Evolutionary conservation across 257 asterid genomes (phyloP), one percentile per base, ranked within the genome.

Genomic region (Solanum bulbocastanum): DNA sequence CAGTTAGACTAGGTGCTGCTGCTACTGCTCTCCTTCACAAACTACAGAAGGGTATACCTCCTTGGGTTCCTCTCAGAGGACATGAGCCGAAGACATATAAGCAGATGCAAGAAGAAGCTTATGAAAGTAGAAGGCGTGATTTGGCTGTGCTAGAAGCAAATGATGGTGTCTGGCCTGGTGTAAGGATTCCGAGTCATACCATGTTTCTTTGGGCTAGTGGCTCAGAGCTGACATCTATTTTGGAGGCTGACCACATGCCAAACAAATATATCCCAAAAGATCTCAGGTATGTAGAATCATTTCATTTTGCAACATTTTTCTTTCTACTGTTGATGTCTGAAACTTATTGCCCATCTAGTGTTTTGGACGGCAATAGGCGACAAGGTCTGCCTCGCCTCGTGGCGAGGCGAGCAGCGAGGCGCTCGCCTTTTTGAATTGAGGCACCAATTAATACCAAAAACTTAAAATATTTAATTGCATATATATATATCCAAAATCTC

Each of bases 31-130:
- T 90, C 72, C 90, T 97, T 88, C 99, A 97, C 91, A 97, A 97
- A 90, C 93, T 95, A 76, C 99, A 95, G 91, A 97, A 95, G 88
- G 98, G 98, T 32, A 94, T 97, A 85, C 96, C 97, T 2, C 99
- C 99, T 81, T 97, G 99, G 99, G 99, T 94, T 89, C 99, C 99
- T 89, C 96, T 96, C 65, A 97, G 93, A 94, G 99, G 99, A 84
- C 94, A 89, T 12, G 99, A 97, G 91, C 56, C 90, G 6, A 96
- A 97, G 94, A 95, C 99, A 32, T 96, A 96, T 85, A 95, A 95
- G 93, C 98, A 97, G 91, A 89, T 94, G 84, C 99, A 96, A 90
- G 94, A 96, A 74, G 99, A 96, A 91, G 99, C 99, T 72, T 93
- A 93, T 37, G 99, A 94, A 88, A 93, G 94, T 94, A 97, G 93